These are phyloP conservation scores for Ophiostoma australiae DNA, from an alignment of 2,329 filamentous ascomycete genomes.

Conservation along the genomic window DNA sequence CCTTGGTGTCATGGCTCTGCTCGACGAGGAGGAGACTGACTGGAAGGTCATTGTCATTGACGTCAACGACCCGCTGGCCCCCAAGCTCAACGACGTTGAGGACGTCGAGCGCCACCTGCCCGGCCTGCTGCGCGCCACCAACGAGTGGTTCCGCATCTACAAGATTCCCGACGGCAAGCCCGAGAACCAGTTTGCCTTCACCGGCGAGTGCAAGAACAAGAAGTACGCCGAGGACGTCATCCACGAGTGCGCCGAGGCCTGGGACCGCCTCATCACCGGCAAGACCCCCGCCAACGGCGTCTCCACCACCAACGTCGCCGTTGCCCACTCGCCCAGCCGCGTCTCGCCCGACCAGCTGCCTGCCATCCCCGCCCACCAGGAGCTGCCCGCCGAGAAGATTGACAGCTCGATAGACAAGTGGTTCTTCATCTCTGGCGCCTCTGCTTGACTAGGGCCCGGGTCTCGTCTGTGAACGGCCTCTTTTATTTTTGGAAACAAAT, in stretches of 20 bases:
- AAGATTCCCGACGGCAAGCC: conserved; percentile 99
- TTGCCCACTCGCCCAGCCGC: conserved; percentile 67
- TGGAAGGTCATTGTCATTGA: conserved; percentile 99
- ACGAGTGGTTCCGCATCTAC: conserved; percentile 99
- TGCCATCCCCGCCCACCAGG: conserved; percentile 72
- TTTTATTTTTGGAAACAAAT: not conserved
- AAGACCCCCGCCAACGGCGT: conserved; percentile 74
- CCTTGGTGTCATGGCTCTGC: conserved; percentile 96
- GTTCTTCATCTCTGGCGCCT: conserved; percentile 99
- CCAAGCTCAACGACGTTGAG: conserved; percentile 97
- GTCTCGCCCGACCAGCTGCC: conserved; percentile 65
- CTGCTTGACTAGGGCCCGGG: conserved; percentile 51
- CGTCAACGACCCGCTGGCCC: conserved; percentile 90
- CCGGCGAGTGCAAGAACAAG: conserved; percentile 99
- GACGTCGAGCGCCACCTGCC: conserved; percentile 98
- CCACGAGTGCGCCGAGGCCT: conserved; percentile 92
- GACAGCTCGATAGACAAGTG: conserved; percentile 98
- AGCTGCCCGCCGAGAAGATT: conserved; percentile 79
- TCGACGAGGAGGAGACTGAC: conserved; percentile 99
- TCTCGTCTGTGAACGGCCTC: conserved; percentile 22
- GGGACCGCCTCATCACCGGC: conserved; percentile 92
- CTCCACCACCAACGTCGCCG: conserved; percentile 77
- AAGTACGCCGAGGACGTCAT: conserved; percentile 96
- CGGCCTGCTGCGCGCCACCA: conserved; percentile 92
- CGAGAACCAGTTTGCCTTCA: conserved; percentile 99